Conservation (phyloP, 2,329 filamentous ascomycete genomes). For the Kalmusia sp. region DNA sequence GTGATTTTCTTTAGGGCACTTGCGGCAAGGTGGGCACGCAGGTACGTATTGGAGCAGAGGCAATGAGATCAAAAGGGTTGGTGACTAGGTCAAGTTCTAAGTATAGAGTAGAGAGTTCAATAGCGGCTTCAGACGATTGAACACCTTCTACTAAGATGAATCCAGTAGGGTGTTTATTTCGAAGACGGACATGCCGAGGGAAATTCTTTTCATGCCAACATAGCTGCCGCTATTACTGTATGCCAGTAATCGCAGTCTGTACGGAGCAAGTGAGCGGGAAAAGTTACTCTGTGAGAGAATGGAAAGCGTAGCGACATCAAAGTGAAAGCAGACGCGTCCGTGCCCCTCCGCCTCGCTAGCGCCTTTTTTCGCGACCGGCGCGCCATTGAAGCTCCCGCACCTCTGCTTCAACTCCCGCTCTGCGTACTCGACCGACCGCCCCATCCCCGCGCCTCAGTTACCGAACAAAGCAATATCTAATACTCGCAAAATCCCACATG, state of each 20-base stretch:
- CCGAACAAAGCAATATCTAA: not conserved
- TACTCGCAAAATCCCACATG: not conserved
- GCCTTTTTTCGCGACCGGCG: constrained; percentile 1
- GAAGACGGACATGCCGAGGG: not conserved
- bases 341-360: not conserved
- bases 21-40: too few relatives aligned
- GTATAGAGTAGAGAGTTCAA: constrained; percentile 54
- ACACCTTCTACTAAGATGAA: too few relatives aligned
- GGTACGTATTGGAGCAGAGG: too few relatives aligned
- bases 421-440: not conserved
- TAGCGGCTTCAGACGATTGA: not conserved
- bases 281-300: constrained; percentile 19
- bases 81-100: constrained; percentile 71
- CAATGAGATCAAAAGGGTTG: constrained; percentile 71
- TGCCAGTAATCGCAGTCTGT: not conserved
- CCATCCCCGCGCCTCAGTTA: not conserved
- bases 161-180: not conserved
- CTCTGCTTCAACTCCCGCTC: not conserved
- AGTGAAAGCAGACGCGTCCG: not conserved
- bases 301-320: constrained; percentile 3
- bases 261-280: constrained; percentile 10
- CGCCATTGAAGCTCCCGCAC: constrained; percentile 6
- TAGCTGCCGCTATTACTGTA: not conserved
- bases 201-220: too few relatives aligned
- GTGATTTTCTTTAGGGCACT: too few relatives aligned